Percentiles rank a stretch among this genome's conserved stretches.
phyloP scores from a whole-genome alignment of 441 rosid genomes.

The Raphanus hybrid region DNA sequence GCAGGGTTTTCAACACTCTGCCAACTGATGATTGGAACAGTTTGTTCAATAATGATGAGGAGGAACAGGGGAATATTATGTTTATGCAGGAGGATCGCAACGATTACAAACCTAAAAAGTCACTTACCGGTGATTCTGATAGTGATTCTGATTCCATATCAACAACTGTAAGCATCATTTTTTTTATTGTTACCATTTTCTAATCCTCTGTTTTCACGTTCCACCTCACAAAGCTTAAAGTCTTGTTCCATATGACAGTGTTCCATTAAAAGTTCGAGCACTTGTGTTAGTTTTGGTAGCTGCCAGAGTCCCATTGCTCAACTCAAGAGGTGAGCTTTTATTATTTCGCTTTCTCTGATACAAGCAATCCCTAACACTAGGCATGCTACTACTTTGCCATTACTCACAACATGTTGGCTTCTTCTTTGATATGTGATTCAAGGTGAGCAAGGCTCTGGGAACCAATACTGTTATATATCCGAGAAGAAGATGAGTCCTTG shows the following conservation, averaged over 20 bases:
- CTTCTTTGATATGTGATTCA: background rate
- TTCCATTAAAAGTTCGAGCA: background rate
- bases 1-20: background rate
- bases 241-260: background rate
- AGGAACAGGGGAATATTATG: no score
- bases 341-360: background rate
- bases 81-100: background rate
- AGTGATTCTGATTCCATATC: background rate
- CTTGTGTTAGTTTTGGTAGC: background rate
- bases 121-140: constrained; percentile 18
- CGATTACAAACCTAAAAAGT: constrained; percentile 22
- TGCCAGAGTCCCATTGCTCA: background rate
- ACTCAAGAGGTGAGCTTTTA: background rate
- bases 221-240: background rate
- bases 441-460: constrained; percentile 15
- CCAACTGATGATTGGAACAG: no score
- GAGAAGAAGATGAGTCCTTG: background rate
- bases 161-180: constrained; percentile 31
- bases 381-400: background rate
- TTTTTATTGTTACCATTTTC: background rate
- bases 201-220: background rate
- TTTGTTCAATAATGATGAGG: no score
- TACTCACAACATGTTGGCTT: background rate
- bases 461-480: constrained; percentile 5
- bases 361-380: background rate